Evolutionary conservation across 495 filamentous ascomycete species (phyloP).

Genomic region (Aspergillus hancockii): DNA sequence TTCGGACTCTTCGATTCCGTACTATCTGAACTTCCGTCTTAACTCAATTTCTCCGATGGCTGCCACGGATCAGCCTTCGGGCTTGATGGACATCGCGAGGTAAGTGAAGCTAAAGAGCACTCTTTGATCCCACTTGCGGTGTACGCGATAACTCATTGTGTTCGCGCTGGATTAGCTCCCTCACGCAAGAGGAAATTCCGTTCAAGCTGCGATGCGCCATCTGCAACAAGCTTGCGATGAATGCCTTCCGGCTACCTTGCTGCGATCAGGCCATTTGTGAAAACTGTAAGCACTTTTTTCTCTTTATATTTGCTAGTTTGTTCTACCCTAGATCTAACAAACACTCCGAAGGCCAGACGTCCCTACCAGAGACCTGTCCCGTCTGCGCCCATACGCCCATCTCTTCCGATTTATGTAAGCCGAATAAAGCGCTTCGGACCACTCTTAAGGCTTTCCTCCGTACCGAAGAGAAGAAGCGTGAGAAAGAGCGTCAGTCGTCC

Average conservation of each 20-base stretch:
- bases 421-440: constrained; percentile 82
- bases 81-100: constrained; percentile 51
- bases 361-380: constrained; percentile 78
- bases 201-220: constrained; percentile 92
- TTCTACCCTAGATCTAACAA: constrained; percentile 24
- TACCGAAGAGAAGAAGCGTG: constrained; percentile 82
- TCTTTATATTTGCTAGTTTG: background rate
- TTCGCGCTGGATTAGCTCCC: constrained; percentile 52
- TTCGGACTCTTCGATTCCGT: background rate
- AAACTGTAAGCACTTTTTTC: constrained; percentile 61
- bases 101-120: constrained; percentile 16
- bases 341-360: constrained; percentile 64
- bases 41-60: constrained; percentile 31
- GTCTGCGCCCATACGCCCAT: constrained; percentile 91
- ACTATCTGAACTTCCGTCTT: constrained; percentile 5
- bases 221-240: constrained; percentile 87
- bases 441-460: constrained; percentile 88
- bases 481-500: constrained; percentile 54
- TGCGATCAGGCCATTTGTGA: constrained; percentile 96
- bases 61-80: constrained; percentile 41
- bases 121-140: background rate
- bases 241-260: constrained; percentile 88
- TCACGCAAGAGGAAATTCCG: constrained; percentile 83
- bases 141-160: constrained; percentile 8
- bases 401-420: constrained; percentile 79